Conservation (phyloP, 345 rosid species). For the Eucalyptus microcorys region DNA sequence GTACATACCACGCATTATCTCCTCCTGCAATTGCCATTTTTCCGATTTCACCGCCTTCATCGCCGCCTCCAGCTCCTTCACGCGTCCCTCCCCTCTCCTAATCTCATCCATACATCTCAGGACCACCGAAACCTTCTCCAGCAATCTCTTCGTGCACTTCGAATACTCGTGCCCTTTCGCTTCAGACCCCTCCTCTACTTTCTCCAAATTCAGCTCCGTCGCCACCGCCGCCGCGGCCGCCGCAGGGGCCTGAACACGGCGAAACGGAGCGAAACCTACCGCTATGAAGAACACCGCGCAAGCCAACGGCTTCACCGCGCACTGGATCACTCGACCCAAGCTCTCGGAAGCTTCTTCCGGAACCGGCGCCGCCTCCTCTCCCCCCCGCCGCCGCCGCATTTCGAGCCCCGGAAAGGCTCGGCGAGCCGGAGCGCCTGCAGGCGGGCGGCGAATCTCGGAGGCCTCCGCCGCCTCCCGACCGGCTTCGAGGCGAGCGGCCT, state of each 20-base stretch:
- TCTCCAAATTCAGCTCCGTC: constrained; percentile 13
- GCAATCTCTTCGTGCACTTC: constrained; percentile 37
- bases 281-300: constrained; percentile 53
- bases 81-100: constrained; percentile 40
- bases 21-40: constrained; percentile 50
- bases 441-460: background rate
- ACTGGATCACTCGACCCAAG: constrained; percentile 2
- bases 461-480: background rate
- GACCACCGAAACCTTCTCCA: constrained; percentile 47
- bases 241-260: constrained; percentile 20
- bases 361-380: background rate
- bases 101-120: constrained; percentile 44
- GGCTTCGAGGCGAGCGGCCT: background rate
- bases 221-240: constrained; percentile 20
- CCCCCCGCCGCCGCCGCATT: background rate
- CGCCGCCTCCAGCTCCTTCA: constrained; percentile 17
- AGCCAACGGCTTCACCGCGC: constrained; percentile 27
- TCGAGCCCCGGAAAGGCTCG: background rate
- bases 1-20: constrained; percentile 48
- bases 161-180: constrained; percentile 39
- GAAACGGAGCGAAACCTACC: constrained; percentile 43
- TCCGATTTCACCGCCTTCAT: constrained; percentile 42
- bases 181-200: constrained; percentile 13
- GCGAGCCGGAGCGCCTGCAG: background rate
- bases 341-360: background rate